Conservation (phyloP, 768 basidiomycete species). For the Amanita subjunquillea region DNA sequence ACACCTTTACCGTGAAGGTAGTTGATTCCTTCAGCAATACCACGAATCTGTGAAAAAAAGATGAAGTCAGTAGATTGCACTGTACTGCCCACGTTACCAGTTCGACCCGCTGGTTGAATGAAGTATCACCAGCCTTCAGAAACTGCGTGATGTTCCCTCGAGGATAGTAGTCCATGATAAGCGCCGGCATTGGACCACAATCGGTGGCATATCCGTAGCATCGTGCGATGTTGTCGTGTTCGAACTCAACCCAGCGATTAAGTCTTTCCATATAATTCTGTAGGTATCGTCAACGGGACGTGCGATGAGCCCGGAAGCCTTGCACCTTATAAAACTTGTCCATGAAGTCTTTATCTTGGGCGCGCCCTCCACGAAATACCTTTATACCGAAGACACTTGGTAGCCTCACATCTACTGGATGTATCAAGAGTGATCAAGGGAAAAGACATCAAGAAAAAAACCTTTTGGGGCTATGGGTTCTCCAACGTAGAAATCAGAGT, state of each 20-base stretch:
- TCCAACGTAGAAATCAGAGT: slow-evolving; percentile 11
- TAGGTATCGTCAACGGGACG: too few relatives aligned
- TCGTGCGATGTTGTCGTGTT: slow-evolving; percentile 13
- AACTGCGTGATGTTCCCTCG: slow-evolving; percentile 15
- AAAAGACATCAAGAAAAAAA: too few relatives aligned
- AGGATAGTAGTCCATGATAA: slow-evolving; percentile 14
- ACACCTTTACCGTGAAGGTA: slow-evolving; percentile 15
- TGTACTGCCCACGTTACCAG: not conserved
- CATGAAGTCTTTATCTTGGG: not conserved
- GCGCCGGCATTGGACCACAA: slow-evolving; percentile 13
- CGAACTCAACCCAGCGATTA: slow-evolving; percentile 9
- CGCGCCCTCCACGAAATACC: not conserved
- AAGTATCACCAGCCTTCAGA: slow-evolving; percentile 1
- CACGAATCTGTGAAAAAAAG: not conserved
- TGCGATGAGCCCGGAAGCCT: not conserved
- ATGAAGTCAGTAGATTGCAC: not conserved
- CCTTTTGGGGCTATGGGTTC: not conserved
- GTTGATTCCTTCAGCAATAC: slow-evolving; percentile 11
- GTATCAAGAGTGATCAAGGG: too few relatives aligned
- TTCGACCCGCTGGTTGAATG: not conserved
- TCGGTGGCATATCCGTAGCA: slow-evolving; percentile 13
- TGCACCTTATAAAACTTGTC: slow-evolving; percentile 1
- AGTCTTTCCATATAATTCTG: slow-evolving; percentile 4
- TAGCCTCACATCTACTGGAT: not conserved
- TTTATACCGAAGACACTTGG: not conserved